A percentile compares a stretch with the other conserved stretches of the same genome.
phyloP scores from a whole-genome alignment of 352 stramenopile genomes.

The Phytophthora ramorum region DNA sequence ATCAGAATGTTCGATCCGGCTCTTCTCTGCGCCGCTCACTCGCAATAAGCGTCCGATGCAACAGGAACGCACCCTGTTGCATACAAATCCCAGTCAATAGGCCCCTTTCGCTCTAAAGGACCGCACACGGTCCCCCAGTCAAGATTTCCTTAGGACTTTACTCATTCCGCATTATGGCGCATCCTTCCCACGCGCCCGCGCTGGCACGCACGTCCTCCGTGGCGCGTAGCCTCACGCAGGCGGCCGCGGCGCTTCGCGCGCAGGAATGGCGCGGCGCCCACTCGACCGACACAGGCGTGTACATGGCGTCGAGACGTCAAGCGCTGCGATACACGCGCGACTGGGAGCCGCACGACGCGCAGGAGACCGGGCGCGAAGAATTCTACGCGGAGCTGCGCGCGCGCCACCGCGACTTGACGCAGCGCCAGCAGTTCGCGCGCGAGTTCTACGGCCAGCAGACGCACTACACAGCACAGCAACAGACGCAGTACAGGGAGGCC shows the following conservation, averaged over 20 bases:
- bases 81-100: conserved; percentile 21
- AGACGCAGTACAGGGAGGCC: not conserved
- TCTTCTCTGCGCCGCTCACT: conserved; percentile 9
- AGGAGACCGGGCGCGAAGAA: conserved; percentile 13
- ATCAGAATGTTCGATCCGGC: not conserved
- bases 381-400: conserved; percentile 32
- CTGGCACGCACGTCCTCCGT: conserved; percentile 16
- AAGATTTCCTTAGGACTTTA: not conserved
- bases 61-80: conserved; percentile 5
- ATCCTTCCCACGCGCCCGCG: not conserved
- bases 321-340: conserved; percentile 7
- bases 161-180: not conserved
- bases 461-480: not conserved
- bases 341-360: not conserved
- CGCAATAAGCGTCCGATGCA: conserved; percentile 10
- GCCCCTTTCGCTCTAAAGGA: not conserved
- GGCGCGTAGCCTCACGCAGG: conserved; percentile 22
- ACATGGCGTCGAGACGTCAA: conserved; percentile 1
- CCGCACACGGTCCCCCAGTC: not conserved
- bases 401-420: conserved; percentile 29
- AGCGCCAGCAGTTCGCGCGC: conserved; percentile 16
- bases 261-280: conserved; percentile 20
- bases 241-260: conserved; percentile 26
- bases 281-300: not conserved
- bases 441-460: conserved; percentile 18